Base-by-base conservation (phyloP, 768 basidiomycete genomes). In the Mrakia blollopis region DNA sequence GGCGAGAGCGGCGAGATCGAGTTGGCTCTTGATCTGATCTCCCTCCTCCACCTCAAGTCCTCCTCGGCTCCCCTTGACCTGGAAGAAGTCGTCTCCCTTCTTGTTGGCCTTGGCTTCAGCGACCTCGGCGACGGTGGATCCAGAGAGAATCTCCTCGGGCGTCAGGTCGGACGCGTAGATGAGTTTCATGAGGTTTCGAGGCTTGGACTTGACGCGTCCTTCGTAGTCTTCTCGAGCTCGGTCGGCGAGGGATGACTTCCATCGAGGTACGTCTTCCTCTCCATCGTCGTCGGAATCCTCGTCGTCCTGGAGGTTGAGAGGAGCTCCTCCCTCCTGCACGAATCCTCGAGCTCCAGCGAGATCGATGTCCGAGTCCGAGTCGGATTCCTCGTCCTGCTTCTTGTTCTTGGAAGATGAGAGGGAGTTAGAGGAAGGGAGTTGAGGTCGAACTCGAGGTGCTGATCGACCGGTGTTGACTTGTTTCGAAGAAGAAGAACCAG, bases 181-280 rank as follows among this genome's bases (percentile, higher is more conserved):
- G 65, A 96, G 87, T 72, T 90, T 90, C 81, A 90, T 92, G 89
- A 94, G 92, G 81, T 96, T 89, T 80, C 88, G 89, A 77, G 87
- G 86, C 52, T 86, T 85, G 13, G 83, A 85, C 35, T 84, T 80
- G 0, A 82, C 80, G 1, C 85, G 83, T 11, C 85, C 84, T 4
- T 86, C 83, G 67, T 88, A 87, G 28, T 85, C 81, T 18, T 85
- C 84, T 14, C 85, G 84, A 75, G 89, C 89, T 71, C 84, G 84
- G 8, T 81, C 85, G 0, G 87, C 85, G 1, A 95, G 85, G 79
- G 91, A 87, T 16, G 81, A 80, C 84, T 94, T 94, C 93, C 93
- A 95, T 76, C 85, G 85, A 0, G 93, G 92, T 1, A 85, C 86
- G 3, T 85, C 85, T 37, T 87, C 87, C 30, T 83, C 86, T 0